Evolutionary conservation across 768 basidiomycete species (phyloP), one percentile per base, ranked within the genome.

Genomic region (Naganishia vishniacii): DNA sequence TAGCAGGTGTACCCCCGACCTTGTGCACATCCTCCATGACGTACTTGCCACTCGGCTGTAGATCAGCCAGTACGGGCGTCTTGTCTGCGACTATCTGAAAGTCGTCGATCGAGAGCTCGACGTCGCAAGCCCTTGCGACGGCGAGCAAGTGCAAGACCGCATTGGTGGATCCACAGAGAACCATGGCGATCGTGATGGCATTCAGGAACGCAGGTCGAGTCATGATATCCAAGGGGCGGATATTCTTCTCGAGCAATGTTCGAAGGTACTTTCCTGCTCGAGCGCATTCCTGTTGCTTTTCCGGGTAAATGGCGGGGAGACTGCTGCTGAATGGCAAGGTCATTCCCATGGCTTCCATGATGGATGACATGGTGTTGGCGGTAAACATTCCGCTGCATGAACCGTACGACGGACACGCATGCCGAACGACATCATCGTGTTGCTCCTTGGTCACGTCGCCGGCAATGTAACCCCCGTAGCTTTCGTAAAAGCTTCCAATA

Each of bases 191-290:
- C 28, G 90, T 92, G 84, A 98, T 93, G 3, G 95, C 94, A 77
- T 97, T 98, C 79, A 98, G 92, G 72, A 98, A 97, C 11, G 95
- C 93, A 18, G 87, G 84, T 11, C 87, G 84, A n/a, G 92, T 97
- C 94, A 98, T 98, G 78, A 99, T 97, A 72, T 98, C 88, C 48
- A 88, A 81, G 2, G 95, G 95, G 40, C 88, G 82, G 68, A 91
- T 80, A 69, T 92, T 88, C 45, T 84, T 77, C 67, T 85, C 88
- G 48, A 92, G 82, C 25, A 91, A 78, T 56, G 81, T 82, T 70
- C 83, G 89, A 70, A 92, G 79, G 75, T 88, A 89, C 70, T 82
- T 84, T 8, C 86, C 89, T 18, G 88, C 89, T 68, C 81, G 84
- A 69, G 84, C 77, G 69, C 90, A 93, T 75, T 93, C 90, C 68